Base-by-base conservation (phyloP, 257 asterid species). In the Rauvolfia tetraphylla region DNA sequence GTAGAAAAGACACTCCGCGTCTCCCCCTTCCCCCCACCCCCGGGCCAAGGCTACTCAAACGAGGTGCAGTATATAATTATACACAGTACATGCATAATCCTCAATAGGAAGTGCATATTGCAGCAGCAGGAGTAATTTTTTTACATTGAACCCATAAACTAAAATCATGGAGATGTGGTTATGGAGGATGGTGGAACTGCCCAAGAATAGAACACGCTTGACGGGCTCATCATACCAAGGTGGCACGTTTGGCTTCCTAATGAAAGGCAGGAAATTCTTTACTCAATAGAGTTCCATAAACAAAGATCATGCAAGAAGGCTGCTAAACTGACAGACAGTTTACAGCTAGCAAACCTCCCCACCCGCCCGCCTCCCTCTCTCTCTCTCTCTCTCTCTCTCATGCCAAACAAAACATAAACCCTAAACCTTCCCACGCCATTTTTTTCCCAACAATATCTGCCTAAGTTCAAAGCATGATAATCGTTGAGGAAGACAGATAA, bases 221-320 rank as follows among this genome's bases (percentile, higher is more conserved):
- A 88, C 81, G 75, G 80, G 83, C 87, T 89, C 85, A 91, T 93
- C 83, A 90, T 93, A 70, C 74, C 88, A 74, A 84, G 62, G 79
- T 79, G 93, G 89, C 97, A 93, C 97, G 97, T 91, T 93, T 89
- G 95, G 92, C 89, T 93, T 87, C 95, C 87, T 81, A 78, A 77
- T 66, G 42, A 75, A 87, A 77, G 79, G 80, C 89, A 83, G 36
- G 33, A 53, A 58, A 27, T 73, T 38, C 71, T 71, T 68, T 36
- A 49, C 39, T 8, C 65, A 49, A 42, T 76, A 44, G 66, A 48
- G 66, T 31, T 73, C 68, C 72, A 78, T 38, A 68, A 82, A 82
- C 72, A 61, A 78, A 79, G 83, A 93, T 89, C 98, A 91, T 86
- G 95, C 96, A 91, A 91, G 88, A 93, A 84, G 84, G 81, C 92